Evolutionary conservation across 768 basidiomycete genomes (phyloP).

Genomic region (Suillus sp.): DNA sequence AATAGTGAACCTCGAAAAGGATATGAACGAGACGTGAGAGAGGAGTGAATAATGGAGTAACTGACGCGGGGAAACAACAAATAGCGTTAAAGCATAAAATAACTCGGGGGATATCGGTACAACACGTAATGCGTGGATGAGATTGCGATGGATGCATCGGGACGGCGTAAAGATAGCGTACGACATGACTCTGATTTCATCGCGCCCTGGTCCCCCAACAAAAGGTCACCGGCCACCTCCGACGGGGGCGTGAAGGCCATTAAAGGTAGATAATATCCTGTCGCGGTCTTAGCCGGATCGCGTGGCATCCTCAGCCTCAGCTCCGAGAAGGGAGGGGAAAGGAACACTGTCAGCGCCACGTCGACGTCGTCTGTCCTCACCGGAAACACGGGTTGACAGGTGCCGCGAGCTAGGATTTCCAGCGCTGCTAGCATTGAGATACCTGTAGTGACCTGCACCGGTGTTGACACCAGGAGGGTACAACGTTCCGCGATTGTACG

Average conservation of each 20-base stretch:
- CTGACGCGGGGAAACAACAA: constrained; percentile 12
- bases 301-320: constrained; percentile 1
- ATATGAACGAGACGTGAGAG: not conserved
- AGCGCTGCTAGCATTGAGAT: constrained; percentile 25
- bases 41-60: not conserved
- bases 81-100: constrained; percentile 37
- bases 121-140: constrained; percentile 20
- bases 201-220: not conserved
- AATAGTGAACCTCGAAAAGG: constrained; percentile 6
- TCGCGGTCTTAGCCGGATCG: not conserved
- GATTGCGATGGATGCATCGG: constrained; percentile 20
- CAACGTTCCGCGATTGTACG: constrained; percentile 72
- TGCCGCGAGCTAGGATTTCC: constrained; percentile 19
- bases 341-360: constrained; percentile 2
- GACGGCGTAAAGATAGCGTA: constrained; percentile 2
- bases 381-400: constrained; percentile 20
- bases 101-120: constrained; percentile 23
- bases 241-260: not conserved
- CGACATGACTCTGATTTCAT: not conserved
- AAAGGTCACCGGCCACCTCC: not conserved
- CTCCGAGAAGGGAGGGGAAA: constrained; percentile 6
- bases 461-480: constrained; percentile 52
- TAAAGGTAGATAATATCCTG: not conserved
- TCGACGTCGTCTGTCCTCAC: constrained; percentile 8
- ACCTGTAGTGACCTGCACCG: constrained; percentile 30